Conservation (phyloP, 257 asterid genomes). For the Ajuga chamaepitys region DNA sequence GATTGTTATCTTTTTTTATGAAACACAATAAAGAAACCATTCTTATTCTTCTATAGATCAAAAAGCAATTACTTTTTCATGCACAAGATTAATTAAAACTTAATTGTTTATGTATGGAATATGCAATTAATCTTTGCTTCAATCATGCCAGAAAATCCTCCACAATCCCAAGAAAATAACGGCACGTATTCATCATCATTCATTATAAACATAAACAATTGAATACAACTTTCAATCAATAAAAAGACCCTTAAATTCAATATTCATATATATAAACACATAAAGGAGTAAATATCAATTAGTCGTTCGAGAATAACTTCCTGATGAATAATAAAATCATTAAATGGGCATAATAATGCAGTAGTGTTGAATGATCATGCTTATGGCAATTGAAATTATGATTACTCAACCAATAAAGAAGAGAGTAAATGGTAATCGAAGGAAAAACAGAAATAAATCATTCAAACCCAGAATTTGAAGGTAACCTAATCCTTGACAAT, state of each 20-base stretch:
- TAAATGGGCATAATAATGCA: conserved; percentile 8
- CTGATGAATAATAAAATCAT: background rate
- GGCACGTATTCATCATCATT: conserved; percentile 6
- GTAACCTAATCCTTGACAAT: background rate
- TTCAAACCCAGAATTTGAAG: background rate
- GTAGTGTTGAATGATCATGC: conserved; percentile 1
- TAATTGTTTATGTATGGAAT: background rate
- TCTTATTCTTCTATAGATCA: no score
- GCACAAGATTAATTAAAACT: conserved; percentile 2
- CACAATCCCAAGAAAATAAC: conserved; percentile 14
- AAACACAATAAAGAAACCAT: no score
- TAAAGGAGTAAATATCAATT: no score
- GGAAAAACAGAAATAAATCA: background rate
- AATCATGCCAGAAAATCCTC: conserved; percentile 21
- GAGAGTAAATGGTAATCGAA: background rate
- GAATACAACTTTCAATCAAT: background rate
- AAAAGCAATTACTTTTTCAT: background rate
- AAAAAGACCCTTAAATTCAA: no score
- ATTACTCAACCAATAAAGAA: background rate
- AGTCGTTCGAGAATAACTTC: background rate
- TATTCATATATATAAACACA: no score
- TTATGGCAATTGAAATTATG: background rate
- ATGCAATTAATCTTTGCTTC: conserved; percentile 6
- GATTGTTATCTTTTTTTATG: background rate
- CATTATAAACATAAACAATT: background rate